Base-by-base conservation (phyloP, 1,284 basidiomycete genomes). In the Cerioporus squamosus region DNA sequence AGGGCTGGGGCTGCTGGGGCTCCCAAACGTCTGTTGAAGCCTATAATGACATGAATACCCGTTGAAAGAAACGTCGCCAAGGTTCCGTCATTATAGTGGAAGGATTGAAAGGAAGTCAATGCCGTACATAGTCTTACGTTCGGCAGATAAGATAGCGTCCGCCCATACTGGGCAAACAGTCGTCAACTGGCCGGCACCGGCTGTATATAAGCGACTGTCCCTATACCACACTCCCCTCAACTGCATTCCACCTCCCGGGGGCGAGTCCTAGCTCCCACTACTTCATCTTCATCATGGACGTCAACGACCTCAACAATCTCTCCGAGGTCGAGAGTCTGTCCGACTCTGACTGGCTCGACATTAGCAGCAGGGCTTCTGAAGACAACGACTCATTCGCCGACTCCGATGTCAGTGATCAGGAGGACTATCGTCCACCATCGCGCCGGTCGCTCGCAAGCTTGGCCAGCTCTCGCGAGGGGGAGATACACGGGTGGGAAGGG, bases 301-400 rank as follows among this genome's bases (percentile, higher is more conserved):
- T 67, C 40, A 51, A 61, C 61, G 66, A 74, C 61, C 66, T 66
- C 47, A 66, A 59, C 51, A 68, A 68, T 59, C 75, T 81, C 68
- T 84, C 85, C 65, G 89, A 90, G 69, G 69, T 80, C 62, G 88
- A 88, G 70, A 82, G 74, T 62, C 72, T 84, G 62, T 91, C 89
- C 39, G 90, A 91, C 75, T 90, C 87, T 36, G 88, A 91, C 74
- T 91, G 89, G 89, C 85, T 90, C 67, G 89, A 91, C 66, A 80
- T 91, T 60, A 87, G 84, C 67, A 83, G 80, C 74, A 80, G 81
- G 26, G 26, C 84, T 55, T 88, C 86, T 40, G 87, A 87, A 66
- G 81, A 85, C 72, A 84, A 82, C 71, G 86, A 88, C 67, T 90
- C 87, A 49, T 73, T 86, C 70, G 61, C 57, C 38, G 81, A 75